phyloP scores from a whole-genome alignment of 495 filamentous ascomycete genomes.

The Friedmanniomyces endolithicus region DNA sequence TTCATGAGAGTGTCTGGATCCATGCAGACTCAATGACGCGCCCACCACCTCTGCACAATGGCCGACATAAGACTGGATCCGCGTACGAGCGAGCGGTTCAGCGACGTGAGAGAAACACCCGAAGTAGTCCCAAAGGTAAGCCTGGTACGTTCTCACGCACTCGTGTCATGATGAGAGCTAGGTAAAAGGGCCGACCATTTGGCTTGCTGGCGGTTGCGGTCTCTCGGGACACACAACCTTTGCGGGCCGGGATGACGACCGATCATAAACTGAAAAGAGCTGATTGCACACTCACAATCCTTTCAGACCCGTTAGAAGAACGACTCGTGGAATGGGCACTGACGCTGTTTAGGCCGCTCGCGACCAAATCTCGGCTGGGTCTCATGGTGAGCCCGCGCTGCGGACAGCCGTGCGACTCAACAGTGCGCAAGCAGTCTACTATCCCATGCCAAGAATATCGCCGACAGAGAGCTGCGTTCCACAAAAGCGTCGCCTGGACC shows the following conservation, averaged over 20 bases:
- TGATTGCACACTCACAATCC: slow-evolving; percentile 23
- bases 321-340: not conserved
- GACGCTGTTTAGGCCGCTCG: not conserved
- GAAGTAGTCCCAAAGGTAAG: not conserved
- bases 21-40: too few relatives aligned
- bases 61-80: too few relatives aligned
- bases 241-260: slow-evolving; percentile 11
- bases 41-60: too few relatives aligned
- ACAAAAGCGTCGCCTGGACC: not conserved
- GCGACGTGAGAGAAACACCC: not conserved
- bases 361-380: not conserved
- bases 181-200: slow-evolving; percentile 53
- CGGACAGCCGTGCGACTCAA: not conserved
- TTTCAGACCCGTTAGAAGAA: too few relatives aligned
- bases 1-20: too few relatives aligned
- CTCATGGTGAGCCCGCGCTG: not conserved
- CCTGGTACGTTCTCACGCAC: not conserved
- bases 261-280: slow-evolving; percentile 44
- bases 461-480: not conserved
- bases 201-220: slow-evolving; percentile 33
- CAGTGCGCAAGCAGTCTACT: not conserved
- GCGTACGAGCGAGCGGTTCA: too few relatives aligned
- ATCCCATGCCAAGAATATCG: not conserved
- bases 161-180: slow-evolving; percentile 40
- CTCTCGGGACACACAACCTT: slow-evolving; percentile 20